Conservation (phyloP, 192 early-diverging fungal genomes). For the Dispira parvispora region DNA sequence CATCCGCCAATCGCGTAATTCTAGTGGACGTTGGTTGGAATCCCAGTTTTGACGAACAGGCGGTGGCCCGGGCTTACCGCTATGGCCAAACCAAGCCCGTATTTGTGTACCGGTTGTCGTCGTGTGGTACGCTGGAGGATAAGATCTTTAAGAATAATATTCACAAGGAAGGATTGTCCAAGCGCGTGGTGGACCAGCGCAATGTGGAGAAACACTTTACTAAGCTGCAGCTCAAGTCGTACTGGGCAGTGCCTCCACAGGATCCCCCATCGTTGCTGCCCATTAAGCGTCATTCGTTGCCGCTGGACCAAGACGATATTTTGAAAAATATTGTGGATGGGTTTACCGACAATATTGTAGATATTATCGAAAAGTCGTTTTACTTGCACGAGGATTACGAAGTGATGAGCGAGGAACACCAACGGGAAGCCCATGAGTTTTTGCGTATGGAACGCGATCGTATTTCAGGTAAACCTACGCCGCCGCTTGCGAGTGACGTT, state of each 20-base stretch:
- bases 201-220: constrained; percentile 26
- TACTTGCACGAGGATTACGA: background rate
- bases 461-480: constrained; percentile 1
- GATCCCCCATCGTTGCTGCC: background rate
- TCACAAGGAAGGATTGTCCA: constrained; percentile 52
- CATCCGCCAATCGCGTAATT: constrained; percentile 51
- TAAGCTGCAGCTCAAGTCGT: constrained; percentile 30
- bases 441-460: background rate
- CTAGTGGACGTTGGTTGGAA: constrained; percentile 68
- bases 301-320: background rate
- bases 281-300: background rate
- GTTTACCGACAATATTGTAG: background rate
- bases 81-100: constrained; percentile 55
- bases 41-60: constrained; percentile 58
- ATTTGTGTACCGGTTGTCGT: constrained; percentile 46
- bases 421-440: background rate
- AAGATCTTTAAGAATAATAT: constrained; percentile 45
- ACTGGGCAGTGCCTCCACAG: constrained; percentile 26
- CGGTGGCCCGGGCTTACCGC: constrained; percentile 49
- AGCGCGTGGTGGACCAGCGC: constrained; percentile 45
- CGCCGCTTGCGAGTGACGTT: background rate
- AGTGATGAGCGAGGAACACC: constrained; percentile 1
- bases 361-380: constrained; percentile 4
- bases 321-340: background rate
- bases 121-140: constrained; percentile 39